Evolutionary conservation across 192 early-diverging fungal genomes (phyloP).

Genomic region (Mortierella alpina): DNA sequence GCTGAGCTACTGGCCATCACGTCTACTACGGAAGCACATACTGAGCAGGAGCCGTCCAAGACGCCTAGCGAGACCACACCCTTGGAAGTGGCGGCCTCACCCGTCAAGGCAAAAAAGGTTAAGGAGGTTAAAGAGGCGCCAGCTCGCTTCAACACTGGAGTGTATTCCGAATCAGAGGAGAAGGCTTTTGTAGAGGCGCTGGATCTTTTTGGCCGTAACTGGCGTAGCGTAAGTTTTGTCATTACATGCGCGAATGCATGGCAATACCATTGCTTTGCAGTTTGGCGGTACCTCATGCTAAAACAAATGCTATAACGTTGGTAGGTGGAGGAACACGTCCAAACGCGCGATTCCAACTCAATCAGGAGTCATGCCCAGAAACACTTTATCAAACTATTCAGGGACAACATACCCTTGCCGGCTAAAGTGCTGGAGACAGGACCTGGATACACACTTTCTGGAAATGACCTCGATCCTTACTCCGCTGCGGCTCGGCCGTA

Average conservation of each 20-base stretch:
- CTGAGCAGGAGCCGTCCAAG: background rate
- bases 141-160: conserved; percentile 72
- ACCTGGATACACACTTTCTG: conserved; percentile 84
- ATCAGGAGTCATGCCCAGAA: conserved; percentile 93
- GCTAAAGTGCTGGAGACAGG: conserved; percentile 79
- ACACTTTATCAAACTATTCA: conserved; percentile 90
- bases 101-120: conserved; percentile 49
- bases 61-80: conserved; percentile 1
- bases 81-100: conserved; percentile 10
- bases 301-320: background rate
- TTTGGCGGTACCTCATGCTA: background rate
- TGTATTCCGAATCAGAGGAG: conserved; percentile 84
- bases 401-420: conserved; percentile 86
- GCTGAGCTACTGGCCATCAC: background rate
- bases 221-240: conserved; percentile 70
- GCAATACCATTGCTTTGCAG: background rate
- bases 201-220: conserved; percentile 85
- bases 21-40: conserved; percentile 7
- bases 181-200: conserved; percentile 78
- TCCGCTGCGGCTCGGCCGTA: conserved; percentile 88
- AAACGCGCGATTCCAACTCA: conserved; percentile 83
- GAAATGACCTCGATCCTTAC: conserved; percentile 89
- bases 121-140: conserved; percentile 59
- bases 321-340: conserved; percentile 77
- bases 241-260: background rate